Evolutionary conservation across 2,329 filamentous ascomycete genomes (phyloP).

Genomic region (Orbilia quercus): DNA sequence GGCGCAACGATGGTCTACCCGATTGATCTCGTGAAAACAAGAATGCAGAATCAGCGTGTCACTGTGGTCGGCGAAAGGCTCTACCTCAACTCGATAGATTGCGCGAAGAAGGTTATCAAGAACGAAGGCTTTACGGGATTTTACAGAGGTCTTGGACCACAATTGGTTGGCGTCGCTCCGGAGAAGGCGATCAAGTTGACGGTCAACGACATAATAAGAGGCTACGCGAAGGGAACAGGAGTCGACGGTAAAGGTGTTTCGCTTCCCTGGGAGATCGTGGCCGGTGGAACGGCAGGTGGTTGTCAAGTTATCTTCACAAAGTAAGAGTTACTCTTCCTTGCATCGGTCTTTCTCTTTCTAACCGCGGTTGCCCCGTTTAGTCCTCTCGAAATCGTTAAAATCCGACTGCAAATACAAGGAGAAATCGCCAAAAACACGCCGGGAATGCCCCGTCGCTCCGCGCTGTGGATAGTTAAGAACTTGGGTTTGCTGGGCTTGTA

Average conservation of each 20-base stretch:
- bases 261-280: conserved; percentile 78
- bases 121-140: conserved; percentile 91
- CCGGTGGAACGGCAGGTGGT: conserved; percentile 87
- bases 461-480: conserved; percentile 97
- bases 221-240: conserved; percentile 73
- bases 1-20: conserved; percentile 99
- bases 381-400: conserved; percentile 98
- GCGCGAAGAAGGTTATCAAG: conserved; percentile 88
- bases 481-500: conserved; percentile 93
- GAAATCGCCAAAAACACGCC: conserved; percentile 90
- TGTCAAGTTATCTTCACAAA: conserved; percentile 79
- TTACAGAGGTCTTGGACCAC: conserved; percentile 93
- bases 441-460: conserved; percentile 81
- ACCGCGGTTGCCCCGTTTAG: conserved; percentile 68
- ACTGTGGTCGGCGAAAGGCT: conserved; percentile 83
- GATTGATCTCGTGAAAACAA: conserved; percentile 97
- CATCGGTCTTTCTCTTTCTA: background rate
- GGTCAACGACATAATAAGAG: conserved; percentile 91
- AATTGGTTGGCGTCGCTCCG: conserved; percentile 96
- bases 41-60: conserved; percentile 95
- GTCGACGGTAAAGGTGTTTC: conserved; percentile 68
- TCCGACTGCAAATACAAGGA: conserved; percentile 95
- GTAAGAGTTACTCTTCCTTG: conserved; percentile 68
- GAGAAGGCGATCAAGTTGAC: conserved; percentile 99
- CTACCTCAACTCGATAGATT: conserved; percentile 98